phyloP scores from a whole-genome alignment of 345 rosid species.

The Triadica sebifera region DNA sequence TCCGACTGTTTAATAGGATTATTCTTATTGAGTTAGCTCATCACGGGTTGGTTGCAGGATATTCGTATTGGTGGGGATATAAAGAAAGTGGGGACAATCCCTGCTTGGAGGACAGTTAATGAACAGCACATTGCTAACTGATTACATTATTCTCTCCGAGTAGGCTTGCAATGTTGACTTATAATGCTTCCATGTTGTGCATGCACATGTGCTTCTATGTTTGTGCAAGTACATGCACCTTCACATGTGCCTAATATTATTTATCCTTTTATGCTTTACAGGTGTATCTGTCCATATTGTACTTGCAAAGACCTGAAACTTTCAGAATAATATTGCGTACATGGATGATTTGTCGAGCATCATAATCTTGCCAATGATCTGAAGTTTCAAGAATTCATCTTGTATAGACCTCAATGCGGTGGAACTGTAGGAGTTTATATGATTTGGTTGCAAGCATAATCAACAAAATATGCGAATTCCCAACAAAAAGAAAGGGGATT shows the following conservation, averaged over 20 bases:
- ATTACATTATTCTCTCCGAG: conserved; percentile 72
- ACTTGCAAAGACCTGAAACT: conserved; percentile 69
- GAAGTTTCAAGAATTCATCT: conserved; percentile 66
- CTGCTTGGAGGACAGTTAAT: conserved; percentile 48
- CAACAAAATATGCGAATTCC: not conserved
- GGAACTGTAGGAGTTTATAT: conserved; percentile 63
- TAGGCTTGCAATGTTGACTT: conserved; percentile 31
- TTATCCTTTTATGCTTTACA: conserved; percentile 23
- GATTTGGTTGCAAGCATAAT: not conserved
- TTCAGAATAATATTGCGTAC: conserved; percentile 74
- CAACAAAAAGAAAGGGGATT: not conserved
- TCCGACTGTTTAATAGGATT: conserved; percentile 6
- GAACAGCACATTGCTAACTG: conserved; percentile 71
- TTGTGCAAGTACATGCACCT: not conserved
- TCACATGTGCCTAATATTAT: not conserved
- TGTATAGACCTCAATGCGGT: conserved; percentile 73
- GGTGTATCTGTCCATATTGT: conserved; percentile 83
- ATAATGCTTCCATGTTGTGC: not conserved
- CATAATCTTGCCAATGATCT: conserved; percentile 90
- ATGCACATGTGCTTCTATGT: not conserved
- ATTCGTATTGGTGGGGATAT: conserved; percentile 68
- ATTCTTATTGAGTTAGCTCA: conserved; percentile 18
- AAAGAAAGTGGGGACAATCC: conserved; percentile 32
- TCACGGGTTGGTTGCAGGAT: conserved; percentile 48
- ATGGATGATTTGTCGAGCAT: conserved; percentile 65